Evolutionary conservation across 768 basidiomycete species (phyloP).

Genomic region (Cytidiella melzeri): DNA sequence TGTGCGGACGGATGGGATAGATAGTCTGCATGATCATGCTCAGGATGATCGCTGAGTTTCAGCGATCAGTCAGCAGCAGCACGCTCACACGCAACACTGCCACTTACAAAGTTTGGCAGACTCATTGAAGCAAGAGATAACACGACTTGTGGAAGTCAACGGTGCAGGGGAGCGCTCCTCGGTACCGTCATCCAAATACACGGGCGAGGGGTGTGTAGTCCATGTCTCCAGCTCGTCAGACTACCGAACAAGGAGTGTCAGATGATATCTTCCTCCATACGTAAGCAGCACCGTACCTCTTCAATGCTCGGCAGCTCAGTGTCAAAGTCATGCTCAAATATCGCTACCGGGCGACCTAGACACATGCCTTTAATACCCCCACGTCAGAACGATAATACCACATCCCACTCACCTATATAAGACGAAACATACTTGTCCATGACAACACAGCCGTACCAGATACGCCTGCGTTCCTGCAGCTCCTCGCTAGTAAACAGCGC

Average conservation of each 20-base stretch:
- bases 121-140: slow-evolving; percentile 74
- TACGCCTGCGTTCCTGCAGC: slow-evolving; percentile 62
- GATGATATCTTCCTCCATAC: no score
- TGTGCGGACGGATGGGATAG: slow-evolving; percentile 56
- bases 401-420: slow-evolving; percentile 55
- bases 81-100: slow-evolving; percentile 11
- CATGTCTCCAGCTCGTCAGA: slow-evolving; percentile 59
- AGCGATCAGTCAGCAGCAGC: slow-evolving; percentile 1
- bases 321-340: slow-evolving; percentile 73
- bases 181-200: slow-evolving; percentile 24
- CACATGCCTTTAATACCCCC: slow-evolving; percentile 3
- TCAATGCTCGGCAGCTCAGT: slow-evolving; percentile 56
- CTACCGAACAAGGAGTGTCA: slow-evolving; percentile 25
- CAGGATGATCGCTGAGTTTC: slow-evolving; percentile 57
- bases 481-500: slow-evolving; percentile 53
- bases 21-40: slow-evolving; percentile 64
- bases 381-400: slow-evolving; percentile 4
- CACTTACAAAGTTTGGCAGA: slow-evolving; percentile 64
- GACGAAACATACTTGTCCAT: slow-evolving; percentile 78
- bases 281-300: slow-evolving; percentile 37
- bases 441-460: slow-evolving; percentile 75
- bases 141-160: slow-evolving; percentile 37
- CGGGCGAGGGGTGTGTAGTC: slow-evolving; percentile 37
- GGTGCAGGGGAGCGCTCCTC: slow-evolving; percentile 11
- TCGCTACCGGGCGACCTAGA: slow-evolving; percentile 62